These are phyloP conservation scores for Nakataea oryzae DNA, from an alignment of 2,329 filamentous ascomycete genomes.

Conservation along the genomic window DNA sequence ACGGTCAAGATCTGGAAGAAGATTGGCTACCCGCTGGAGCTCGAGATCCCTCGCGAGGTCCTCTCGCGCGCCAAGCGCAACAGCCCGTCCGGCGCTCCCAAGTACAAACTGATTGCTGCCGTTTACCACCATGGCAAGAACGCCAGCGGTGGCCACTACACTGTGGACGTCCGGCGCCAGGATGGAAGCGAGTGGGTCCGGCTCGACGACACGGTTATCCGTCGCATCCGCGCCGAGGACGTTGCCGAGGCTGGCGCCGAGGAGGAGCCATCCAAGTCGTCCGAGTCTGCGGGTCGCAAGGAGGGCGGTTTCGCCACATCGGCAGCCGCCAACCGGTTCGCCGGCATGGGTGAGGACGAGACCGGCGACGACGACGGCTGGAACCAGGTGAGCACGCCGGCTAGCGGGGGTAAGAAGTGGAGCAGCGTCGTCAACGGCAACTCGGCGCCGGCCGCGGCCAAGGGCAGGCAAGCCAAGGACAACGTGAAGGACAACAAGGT, in stretches of 20 bases:
- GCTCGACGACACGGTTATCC: constrained; percentile 85
- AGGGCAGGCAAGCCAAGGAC: constrained; percentile 48
- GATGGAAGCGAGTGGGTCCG: constrained; percentile 95
- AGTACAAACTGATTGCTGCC: constrained; percentile 78
- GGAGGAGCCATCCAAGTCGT: constrained; percentile 56
- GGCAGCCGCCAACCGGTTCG: constrained; percentile 61
- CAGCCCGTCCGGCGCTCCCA: constrained; percentile 60
- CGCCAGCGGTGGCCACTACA: constrained; percentile 92
- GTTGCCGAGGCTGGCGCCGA: constrained; percentile 79
- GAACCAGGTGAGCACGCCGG: constrained; percentile 62
- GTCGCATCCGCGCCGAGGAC: constrained; percentile 75
- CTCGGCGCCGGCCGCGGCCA: constrained; percentile 34
- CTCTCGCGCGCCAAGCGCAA: constrained; percentile 68
- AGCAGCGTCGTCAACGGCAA: constrained; percentile 58
- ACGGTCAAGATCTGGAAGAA: constrained; percentile 99
- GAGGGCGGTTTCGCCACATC: constrained; percentile 28
- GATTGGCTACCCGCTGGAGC: constrained; percentile 84
- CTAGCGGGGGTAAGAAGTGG: constrained; percentile 67
- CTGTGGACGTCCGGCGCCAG: constrained; percentile 89
- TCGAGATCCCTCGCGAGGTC: constrained; percentile 86
- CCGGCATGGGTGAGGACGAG: constrained; percentile 56
- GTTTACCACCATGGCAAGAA: constrained; percentile 98
- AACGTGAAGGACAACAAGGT: constrained; percentile 87
- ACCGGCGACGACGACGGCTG: constrained; percentile 55
- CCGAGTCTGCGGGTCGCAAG: constrained; percentile 46